A percentile compares a stretch with the other conserved stretches of the same genome.
phyloP scores from a whole-genome alignment of 2,329 filamentous ascomycete species.

The Annulohypoxylon truncatum region DNA sequence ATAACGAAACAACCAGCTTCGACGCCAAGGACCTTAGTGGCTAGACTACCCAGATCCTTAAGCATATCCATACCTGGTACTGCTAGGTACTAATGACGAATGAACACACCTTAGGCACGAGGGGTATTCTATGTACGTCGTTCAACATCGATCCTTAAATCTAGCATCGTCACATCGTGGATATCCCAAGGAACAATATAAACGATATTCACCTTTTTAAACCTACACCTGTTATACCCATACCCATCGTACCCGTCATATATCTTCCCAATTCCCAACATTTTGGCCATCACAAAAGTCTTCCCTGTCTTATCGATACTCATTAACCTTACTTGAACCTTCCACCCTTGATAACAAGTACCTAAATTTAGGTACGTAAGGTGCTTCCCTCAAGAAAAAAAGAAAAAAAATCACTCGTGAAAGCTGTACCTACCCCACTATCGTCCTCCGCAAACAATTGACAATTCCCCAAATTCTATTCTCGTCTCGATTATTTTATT shows the following conservation, averaged over 20 bases:
- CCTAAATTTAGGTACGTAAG: conserved; percentile 11
- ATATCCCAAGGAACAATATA: conserved; percentile 4
- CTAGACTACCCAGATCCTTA: conserved; percentile 1
- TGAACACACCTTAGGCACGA: conserved; percentile 15
- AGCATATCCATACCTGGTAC: background rate
- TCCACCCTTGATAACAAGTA: conserved; percentile 9
- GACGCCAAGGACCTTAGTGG: conserved; percentile 30
- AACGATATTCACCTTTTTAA: conserved; percentile 6
- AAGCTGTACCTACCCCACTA: conserved; percentile 33
- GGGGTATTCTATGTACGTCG: background rate
- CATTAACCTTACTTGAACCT: conserved; percentile 1
- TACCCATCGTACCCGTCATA: background rate
- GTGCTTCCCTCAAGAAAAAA: background rate
- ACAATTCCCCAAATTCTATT: conserved; percentile 7
- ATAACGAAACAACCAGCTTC: conserved; percentile 22
- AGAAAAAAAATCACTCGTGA: conserved; percentile 35
- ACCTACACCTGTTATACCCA: background rate
- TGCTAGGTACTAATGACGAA: conserved; percentile 13
- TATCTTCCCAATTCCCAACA: conserved; percentile 6
- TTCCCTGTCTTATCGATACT: conserved; percentile 2
- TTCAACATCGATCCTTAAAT: conserved; percentile 14
- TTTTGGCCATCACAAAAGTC: conserved; percentile 4
- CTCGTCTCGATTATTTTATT: conserved; percentile 1
- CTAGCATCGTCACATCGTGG: conserved; percentile 27
- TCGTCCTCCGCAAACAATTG: conserved; percentile 28